Evolutionary conservation across 1,284 basidiomycete species (phyloP).

Genomic region (Austroboletus novae-zelandiae): DNA sequence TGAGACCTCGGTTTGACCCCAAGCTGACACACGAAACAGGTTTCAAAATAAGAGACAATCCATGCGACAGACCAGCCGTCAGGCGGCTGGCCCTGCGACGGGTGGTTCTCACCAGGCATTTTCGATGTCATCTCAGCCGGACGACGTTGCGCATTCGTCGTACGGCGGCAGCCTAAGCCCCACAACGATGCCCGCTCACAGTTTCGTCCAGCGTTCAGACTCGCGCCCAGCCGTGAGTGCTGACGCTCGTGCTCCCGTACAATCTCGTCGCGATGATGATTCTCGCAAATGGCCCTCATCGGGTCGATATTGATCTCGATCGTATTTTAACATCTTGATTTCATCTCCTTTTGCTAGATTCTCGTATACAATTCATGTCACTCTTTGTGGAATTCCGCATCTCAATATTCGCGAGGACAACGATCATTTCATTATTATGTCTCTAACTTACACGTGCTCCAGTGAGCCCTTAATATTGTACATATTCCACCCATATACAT

Average conservation of each 20-base stretch:
- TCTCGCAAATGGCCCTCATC: slow-evolving; percentile 45
- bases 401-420: slow-evolving; percentile 36
- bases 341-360: slow-evolving; percentile 35
- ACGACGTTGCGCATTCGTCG: slow-evolving; percentile 30
- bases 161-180: slow-evolving; percentile 37
- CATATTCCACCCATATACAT: slow-evolving; percentile 36
- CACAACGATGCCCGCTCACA: slow-evolving; percentile 30
- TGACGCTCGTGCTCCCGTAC: slow-evolving; percentile 30
- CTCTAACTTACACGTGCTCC: slow-evolving; percentile 35
- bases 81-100: slow-evolving; percentile 44
- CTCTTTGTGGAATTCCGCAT: slow-evolving; percentile 33
- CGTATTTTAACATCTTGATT: slow-evolving; percentile 34
- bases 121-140: slow-evolving; percentile 41
- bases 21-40: slow-evolving; percentile 42
- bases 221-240: slow-evolving; percentile 31
- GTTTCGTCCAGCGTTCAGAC: slow-evolving; percentile 44
- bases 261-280: slow-evolving; percentile 41
- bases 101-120: slow-evolving; percentile 52
- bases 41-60: slow-evolving; percentile 85
- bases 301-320: slow-evolving; percentile 46
- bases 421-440: slow-evolving; percentile 36
- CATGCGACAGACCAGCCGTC: slow-evolving; percentile 71
- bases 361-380: slow-evolving; percentile 36
- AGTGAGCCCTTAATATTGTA: slow-evolving; percentile 36
- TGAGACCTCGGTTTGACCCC: slow-evolving; percentile 13